Conservation (phyloP, 1,139 yeast genomes). For the Casaregolazyma lundiana region DNA sequence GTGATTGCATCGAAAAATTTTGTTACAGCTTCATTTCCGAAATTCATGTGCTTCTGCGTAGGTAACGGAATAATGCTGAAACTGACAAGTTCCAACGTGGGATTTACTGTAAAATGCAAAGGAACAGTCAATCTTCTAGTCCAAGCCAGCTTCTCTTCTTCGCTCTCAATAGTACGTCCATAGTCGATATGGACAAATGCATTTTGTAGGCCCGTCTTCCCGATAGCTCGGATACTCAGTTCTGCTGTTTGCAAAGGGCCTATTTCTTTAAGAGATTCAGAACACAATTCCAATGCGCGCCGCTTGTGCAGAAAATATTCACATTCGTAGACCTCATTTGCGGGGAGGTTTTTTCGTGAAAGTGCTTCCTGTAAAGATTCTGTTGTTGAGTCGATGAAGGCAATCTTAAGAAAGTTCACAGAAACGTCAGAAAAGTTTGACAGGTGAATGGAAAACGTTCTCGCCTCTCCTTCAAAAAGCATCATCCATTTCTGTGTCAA, state of each 20-base stretch:
- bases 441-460: slow-evolving; percentile 47
- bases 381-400: slow-evolving; percentile 69
- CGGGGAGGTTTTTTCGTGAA: slow-evolving; percentile 42
- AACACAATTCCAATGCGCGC: slow-evolving; percentile 46
- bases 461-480: slow-evolving; percentile 76
- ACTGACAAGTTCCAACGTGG: slow-evolving; percentile 69
- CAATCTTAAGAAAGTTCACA: slow-evolving; percentile 50
- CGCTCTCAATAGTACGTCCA: slow-evolving; percentile 34
- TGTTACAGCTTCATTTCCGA: slow-evolving; percentile 10
- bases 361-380: slow-evolving; percentile 54
- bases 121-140: slow-evolving; percentile 60
- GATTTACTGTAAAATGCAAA: slow-evolving; percentile 59
- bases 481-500: slow-evolving; percentile 64
- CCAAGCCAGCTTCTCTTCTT: slow-evolving; percentile 29
- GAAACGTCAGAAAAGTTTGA: slow-evolving; percentile 54
- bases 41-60: slow-evolving; percentile 7
- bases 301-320: slow-evolving; percentile 62
- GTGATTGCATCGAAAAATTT: slow-evolving; percentile 16
- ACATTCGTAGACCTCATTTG: slow-evolving; percentile 66
- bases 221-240: slow-evolving; percentile 58
- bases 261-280: slow-evolving; percentile 19
- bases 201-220: slow-evolving; percentile 68
- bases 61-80: slow-evolving; percentile 59
- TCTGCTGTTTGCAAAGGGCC: slow-evolving; percentile 26
- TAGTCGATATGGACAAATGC: slow-evolving; percentile 67